Base-by-base conservation (phyloP, 495 filamentous ascomycete genomes). In the Penicillium roqueforti region DNA sequence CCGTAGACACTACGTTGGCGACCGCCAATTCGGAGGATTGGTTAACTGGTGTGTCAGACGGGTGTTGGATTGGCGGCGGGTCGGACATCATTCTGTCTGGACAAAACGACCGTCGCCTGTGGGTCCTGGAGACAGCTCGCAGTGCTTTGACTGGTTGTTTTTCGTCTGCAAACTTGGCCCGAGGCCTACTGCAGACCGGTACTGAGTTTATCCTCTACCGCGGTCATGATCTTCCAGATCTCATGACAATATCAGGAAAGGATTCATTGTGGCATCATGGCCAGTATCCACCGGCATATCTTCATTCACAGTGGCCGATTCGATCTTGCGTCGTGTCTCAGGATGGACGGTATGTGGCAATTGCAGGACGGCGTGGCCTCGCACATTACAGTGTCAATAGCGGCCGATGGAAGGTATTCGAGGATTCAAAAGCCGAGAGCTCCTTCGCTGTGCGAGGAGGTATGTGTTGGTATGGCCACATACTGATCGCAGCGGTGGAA, bases 391-490 rank as follows among this genome's bases (percentile, higher is more conserved):
- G 92, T 59, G 83, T 97, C 39, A 87, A 84, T 57, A 97, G 92
- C 68, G 89, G 92, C 22, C 82, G 95, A 53, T 99, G 95, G 95
- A 97, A 93, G 63, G 92, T 86, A 0, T 97, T 97, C 68, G 82
- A 85, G 48, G 88, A 93, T 59, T 78, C 85, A 22, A 83, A 76
- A 39, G 80, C 86, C 60, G 92, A 97, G 63, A 90, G 93, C 57
- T 87, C 89, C 34, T 97, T 99, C 63, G 80, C 88, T 22, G 89
- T 99, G 20, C 77, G 92, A 55, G 95, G 95, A 20, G 95, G 95
- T 0, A 95, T 99, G 91, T 96, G 91, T 61, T 99, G 95, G 95
- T 89, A 92, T 62, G 92, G 95, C 51, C 95, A 99, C 68, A 88
- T 97, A 20, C 72, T 99, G 16, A 88, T 99, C 53, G 91, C 91